Conservation (phyloP, 2,329 filamentous ascomycete genomes). For the Colletotrichum shisoi region DNA sequence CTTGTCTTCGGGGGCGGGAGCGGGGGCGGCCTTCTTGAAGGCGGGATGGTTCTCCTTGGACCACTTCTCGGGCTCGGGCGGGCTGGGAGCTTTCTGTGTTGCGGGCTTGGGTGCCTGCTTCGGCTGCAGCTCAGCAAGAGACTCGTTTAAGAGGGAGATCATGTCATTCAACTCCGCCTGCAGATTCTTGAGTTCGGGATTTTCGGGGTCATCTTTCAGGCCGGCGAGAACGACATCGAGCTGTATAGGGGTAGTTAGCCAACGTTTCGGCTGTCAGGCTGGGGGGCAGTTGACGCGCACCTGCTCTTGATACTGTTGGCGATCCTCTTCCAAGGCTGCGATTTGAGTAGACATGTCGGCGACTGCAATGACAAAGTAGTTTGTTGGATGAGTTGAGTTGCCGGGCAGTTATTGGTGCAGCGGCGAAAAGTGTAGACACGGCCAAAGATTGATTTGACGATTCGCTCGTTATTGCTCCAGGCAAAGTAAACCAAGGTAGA, state of each 20-base stretch:
- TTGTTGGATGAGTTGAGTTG: neutral
- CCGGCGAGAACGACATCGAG: conserved; percentile 79
- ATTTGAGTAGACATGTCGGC: conserved; percentile 45
- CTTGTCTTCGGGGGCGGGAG: conserved; percentile 57
- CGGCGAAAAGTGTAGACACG: neutral
- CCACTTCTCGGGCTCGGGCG: conserved; percentile 74
- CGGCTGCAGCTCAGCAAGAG: conserved; percentile 81
- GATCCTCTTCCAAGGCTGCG: conserved; percentile 60
- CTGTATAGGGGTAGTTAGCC: conserved; percentile 53
- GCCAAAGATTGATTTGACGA: neutral
- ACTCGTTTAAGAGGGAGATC: conserved; percentile 79
- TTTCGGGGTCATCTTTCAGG: conserved; percentile 81
- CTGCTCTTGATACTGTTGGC: conserved; percentile 65
- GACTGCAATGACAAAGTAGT: neutral
- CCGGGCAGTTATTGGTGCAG: neutral
- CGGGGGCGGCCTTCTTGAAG: conserved; percentile 63
- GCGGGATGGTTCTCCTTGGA: conserved; percentile 82
- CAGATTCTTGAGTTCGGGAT: conserved; percentile 77
- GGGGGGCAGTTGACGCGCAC: conserved; percentile 47
- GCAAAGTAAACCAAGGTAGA: neutral
- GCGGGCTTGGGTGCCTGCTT: conserved; percentile 56
- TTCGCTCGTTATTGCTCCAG: neutral
- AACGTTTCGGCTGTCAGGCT: neutral
- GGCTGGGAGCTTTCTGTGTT: conserved; percentile 55
- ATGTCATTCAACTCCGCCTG: conserved; percentile 82